These are phyloP conservation scores for Peniophora sp. DNA, from an alignment of 1,284 basidiomycete species.

Conservation along the genomic window DNA sequence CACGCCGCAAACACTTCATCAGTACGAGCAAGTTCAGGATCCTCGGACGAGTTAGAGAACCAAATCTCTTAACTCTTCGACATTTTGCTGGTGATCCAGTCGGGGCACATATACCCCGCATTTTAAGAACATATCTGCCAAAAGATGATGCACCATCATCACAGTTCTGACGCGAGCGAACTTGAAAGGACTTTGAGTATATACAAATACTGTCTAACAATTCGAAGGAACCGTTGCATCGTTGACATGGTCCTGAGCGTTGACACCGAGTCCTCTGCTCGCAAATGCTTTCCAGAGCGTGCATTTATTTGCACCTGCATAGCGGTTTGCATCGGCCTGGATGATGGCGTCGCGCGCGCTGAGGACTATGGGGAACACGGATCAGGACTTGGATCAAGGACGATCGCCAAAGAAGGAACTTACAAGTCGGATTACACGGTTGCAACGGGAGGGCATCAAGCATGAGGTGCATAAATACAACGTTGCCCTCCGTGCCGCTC, in stretches of 20 bases:
- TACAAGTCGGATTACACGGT: conserved; percentile 46
- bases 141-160: no score
- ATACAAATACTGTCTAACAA: no score
- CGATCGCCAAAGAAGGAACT: conserved; percentile 1
- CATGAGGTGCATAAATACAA: conserved; percentile 40
- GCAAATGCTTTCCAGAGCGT: conserved; percentile 41
- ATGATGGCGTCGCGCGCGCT: conserved; percentile 45
- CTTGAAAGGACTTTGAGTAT: no score
- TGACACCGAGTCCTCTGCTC: conserved; percentile 39
- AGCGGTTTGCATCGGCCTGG: conserved; percentile 46
- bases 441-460: conserved; percentile 40
- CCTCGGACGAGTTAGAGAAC: no score
- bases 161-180: no score
- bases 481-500: conserved; percentile 33
- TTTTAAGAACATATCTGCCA: no score
- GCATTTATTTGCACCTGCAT: conserved; percentile 38
- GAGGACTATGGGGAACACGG: conserved; percentile 10
- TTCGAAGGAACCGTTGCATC: conserved; percentile 27
- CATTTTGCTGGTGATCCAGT: no score
- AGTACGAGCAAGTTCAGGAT: no score
- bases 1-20: no score
- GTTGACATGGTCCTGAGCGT: conserved; percentile 31
- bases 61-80: no score
- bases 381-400: background rate
- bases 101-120: no score